Evolutionary conservation across 2,329 filamentous ascomycete species (phyloP).

Genomic region (Shiraia bambusicola): DNA sequence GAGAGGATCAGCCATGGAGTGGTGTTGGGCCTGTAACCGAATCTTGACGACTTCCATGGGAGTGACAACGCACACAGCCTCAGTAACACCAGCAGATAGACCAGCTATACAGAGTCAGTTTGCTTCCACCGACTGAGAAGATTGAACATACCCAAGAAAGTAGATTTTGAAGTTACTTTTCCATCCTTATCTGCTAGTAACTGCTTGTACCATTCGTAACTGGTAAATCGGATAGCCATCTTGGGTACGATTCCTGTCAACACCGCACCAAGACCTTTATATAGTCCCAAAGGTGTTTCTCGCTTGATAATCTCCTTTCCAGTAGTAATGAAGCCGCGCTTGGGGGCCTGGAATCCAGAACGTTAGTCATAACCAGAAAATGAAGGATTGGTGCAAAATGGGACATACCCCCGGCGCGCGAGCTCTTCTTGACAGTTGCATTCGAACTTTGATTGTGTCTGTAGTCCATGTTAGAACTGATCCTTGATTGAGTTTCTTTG

Average conservation of each 20-base stretch:
- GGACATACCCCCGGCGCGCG: conserved; percentile 71
- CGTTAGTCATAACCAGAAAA: conserved; percentile 9
- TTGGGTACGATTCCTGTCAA: conserved; percentile 96
- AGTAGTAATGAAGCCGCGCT: conserved; percentile 84
- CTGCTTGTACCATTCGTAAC: conserved; percentile 94
- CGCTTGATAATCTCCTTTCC: conserved; percentile 82
- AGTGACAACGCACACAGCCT: conserved; percentile 93
- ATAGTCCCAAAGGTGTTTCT: conserved; percentile 89
- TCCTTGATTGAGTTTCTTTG: not conserved
- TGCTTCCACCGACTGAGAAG: not conserved
- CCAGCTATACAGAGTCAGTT: conserved; percentile 60
- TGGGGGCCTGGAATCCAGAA: conserved; percentile 56
- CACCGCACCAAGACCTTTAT: conserved; percentile 97
- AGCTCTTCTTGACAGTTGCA: conserved; percentile 92
- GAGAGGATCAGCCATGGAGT: conserved; percentile 95
- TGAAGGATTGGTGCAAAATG: not conserved
- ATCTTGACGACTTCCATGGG: conserved; percentile 99
- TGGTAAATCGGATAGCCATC: conserved; percentile 99
- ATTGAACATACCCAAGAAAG: conserved; percentile 63
- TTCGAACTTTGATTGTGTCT: conserved; percentile 98
- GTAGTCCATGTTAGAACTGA: conserved; percentile 19
- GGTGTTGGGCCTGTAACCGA: conserved; percentile 93
- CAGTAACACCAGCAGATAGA: conserved; percentile 88
- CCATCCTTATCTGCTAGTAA: conserved; percentile 70
- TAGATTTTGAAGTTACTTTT: conserved; percentile 67